Base-by-base conservation (phyloP, 2,329 filamentous ascomycete genomes). In the Beauveria sp. region DNA sequence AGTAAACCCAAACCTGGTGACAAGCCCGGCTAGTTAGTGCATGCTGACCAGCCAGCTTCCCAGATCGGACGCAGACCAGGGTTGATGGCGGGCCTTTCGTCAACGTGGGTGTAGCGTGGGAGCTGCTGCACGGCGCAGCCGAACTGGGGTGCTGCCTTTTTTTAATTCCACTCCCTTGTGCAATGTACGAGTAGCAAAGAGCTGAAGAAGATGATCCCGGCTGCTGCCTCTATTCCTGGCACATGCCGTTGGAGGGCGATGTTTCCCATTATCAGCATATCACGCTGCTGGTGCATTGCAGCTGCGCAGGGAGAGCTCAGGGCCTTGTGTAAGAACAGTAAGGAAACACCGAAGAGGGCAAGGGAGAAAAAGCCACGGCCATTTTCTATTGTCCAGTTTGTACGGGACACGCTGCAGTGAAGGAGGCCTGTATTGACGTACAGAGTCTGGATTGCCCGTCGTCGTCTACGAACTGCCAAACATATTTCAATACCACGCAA, bases 1-100 rank as follows among this genome's bases (percentile, higher is more conserved):
- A 46, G 53, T 20, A 10, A 40, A 28, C 34, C 12, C 16, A 16
- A 12, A 9, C 43, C 26, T 20, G 26, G 43, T 40, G 45, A 57
- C 43, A 57, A 24, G 54, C 28, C 20, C 24, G 28, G 54, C 18
- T 26, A 26, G 55, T 26, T 26, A 26, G 55, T 26, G 14, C 7
- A 26, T 26, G 45, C 55, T 52, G 26, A 26, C 31, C 38, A 60
- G 48, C 22, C 38, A 60, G 48, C 48, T 52, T 52, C 48, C 57
- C 57, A 52, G 57, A 60, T 60, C 57, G 57, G 57, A 60, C 38
- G 57, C 49, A 31, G 57, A 52, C 57, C 40, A 52, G 57, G 57
- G 28, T 60, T n/a, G 24, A 49, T 28, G 28, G 55, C 31, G 31
- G 55, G 55, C 55, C 55, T 42, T 50, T 38, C 6, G 14, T 18